These are phyloP conservation scores for Myochromella boudieri DNA, from an alignment of 768 basidiomycete species.

Conservation along the genomic window DNA sequence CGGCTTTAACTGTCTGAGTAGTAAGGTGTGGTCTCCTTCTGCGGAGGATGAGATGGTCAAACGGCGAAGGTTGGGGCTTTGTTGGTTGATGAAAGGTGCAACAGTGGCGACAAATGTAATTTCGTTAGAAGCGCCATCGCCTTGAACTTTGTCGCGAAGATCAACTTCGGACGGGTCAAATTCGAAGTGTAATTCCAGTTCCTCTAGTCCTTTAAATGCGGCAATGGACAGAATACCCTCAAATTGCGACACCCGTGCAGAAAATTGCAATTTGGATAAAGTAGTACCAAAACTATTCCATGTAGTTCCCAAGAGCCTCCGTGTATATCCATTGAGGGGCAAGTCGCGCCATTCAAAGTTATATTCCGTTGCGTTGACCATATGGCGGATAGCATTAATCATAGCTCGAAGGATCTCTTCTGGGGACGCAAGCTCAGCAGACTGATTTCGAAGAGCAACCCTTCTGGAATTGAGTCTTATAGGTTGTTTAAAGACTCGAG, in stretches of 20 bases:
- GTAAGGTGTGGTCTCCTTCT: conserved; percentile 28
- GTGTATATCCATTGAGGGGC: conserved; percentile 27
- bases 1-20: conserved; percentile 28
- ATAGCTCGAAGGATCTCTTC: conserved; percentile 26
- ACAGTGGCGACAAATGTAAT: conserved; percentile 22
- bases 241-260: conserved; percentile 31
- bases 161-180: conserved; percentile 18
- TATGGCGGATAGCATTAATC: conserved; percentile 30
- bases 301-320: conserved; percentile 26
- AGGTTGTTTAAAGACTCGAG: not conserved
- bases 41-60: conserved; percentile 34
- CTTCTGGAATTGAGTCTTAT: not conserved
- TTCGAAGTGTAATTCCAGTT: conserved; percentile 34
- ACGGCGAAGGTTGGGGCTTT: conserved; percentile 23
- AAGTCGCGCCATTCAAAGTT: conserved; percentile 40
- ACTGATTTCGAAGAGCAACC: not conserved
- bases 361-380: conserved; percentile 32
- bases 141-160: not conserved
- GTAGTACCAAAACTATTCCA: conserved; percentile 26
- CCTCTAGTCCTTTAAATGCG: conserved; percentile 31
- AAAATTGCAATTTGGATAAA: conserved; percentile 32
- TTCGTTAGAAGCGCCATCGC: conserved; percentile 3
- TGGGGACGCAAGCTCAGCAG: conserved; percentile 10
- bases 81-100: conserved; percentile 31
- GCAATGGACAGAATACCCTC: conserved; percentile 26